Evolutionary conservation across 495 filamentous ascomycete species (phyloP).

Genomic region (Pseudevernia furfuracea): DNA sequence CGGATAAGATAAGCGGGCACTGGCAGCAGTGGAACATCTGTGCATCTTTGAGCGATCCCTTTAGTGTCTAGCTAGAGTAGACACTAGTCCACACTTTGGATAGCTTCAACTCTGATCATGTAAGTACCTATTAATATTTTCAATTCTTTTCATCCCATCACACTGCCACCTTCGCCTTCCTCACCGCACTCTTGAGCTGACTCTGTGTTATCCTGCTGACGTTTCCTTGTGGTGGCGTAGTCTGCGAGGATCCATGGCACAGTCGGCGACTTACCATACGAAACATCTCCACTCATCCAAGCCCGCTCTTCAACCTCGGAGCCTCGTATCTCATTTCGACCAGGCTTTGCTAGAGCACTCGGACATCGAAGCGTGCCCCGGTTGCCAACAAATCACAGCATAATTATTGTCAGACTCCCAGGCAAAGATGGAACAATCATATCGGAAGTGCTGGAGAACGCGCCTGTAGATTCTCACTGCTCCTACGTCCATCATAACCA

Average conservation of each 20-base stretch:
- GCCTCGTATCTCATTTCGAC: background rate
- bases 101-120: background rate
- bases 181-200: background rate
- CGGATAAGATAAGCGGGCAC: background rate
- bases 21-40: too few relatives aligned
- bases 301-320: background rate
- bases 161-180: background rate
- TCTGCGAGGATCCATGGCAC: background rate
- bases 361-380: background rate
- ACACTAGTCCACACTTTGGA: background rate
- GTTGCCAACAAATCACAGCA: background rate
- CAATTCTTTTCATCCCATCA: background rate
- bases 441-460: background rate
- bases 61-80: too few relatives aligned
- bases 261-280: background rate
- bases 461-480: background rate
- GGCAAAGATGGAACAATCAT: background rate
- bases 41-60: too few relatives aligned
- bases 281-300: background rate
- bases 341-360: background rate
- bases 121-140: too few relatives aligned
- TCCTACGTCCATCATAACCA: background rate
- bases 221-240: background rate
- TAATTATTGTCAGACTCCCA: background rate
- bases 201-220: background rate